phyloP scores from a whole-genome alignment of 2,329 filamentous ascomycete species.

The Colletotrichum musicola region DNA sequence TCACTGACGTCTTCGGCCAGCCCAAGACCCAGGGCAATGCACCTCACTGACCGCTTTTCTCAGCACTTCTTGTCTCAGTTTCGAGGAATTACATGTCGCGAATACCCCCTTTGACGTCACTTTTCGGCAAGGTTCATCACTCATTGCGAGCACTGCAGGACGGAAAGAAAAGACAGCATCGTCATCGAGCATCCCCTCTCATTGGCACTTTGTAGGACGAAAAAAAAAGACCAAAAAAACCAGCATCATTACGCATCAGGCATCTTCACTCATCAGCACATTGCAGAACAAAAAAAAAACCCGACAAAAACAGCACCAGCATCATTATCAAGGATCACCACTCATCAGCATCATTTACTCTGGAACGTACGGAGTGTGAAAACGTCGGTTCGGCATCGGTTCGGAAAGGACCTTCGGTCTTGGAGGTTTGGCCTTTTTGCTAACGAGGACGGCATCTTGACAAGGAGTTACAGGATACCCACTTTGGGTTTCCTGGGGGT shows the following conservation, averaged over 20 bases:
- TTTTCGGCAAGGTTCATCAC: background rate
- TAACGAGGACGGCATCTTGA: background rate
- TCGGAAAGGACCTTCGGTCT: background rate
- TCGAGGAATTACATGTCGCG: background rate
- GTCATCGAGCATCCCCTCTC: background rate
- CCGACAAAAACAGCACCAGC: background rate
- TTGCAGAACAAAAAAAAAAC: no score
- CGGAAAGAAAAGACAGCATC: background rate
- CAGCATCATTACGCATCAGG: no score
- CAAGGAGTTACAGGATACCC: background rate
- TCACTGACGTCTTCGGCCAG: no score
- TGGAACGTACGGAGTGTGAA: background rate
- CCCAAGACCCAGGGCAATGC: no score
- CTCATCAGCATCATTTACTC: background rate
- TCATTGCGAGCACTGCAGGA: background rate
- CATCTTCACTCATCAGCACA: no score
- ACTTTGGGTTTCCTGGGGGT: background rate
- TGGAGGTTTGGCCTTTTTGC: background rate
- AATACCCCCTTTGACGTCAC: background rate
- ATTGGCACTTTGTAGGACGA: background rate
- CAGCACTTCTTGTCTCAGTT: background rate
- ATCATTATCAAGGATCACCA: background rate
- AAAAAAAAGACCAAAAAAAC: no score
- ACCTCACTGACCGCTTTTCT: no score
- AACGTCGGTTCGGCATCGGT: background rate